Evolutionary conservation across 345 rosid species (phyloP).

Genomic region (Eucalyptus curtisii): DNA sequence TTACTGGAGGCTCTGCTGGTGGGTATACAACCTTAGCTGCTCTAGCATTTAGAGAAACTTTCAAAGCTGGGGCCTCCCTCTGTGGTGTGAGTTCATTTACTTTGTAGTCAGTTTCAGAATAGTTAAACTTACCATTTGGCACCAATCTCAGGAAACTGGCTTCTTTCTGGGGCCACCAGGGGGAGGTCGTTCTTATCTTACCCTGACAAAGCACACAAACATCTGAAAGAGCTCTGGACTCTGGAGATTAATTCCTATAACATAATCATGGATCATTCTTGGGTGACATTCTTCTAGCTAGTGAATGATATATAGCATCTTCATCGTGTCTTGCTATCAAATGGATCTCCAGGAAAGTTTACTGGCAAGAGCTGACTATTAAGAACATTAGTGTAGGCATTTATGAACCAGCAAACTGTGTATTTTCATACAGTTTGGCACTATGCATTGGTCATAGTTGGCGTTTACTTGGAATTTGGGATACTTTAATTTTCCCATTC

Average conservation of each 20-base stretch:
- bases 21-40: constrained; percentile 95
- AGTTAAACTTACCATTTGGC: neutral
- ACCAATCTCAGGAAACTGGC: neutral
- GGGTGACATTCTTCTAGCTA: neutral
- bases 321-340: neutral
- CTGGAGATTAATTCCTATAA: neutral
- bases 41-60: constrained; percentile 75
- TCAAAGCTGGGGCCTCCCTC: constrained; percentile 92
- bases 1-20: constrained; percentile 98
- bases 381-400: neutral
- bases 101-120: neutral
- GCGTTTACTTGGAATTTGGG: neutral
- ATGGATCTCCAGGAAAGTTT: neutral
- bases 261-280: neutral
- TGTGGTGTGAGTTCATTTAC: constrained; percentile 55
- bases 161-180: neutral
- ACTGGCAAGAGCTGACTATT: neutral
- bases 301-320: neutral
- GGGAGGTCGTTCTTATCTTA: neutral
- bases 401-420: neutral
- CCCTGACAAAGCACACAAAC: neutral
- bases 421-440: neutral
- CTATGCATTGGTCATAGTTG: neutral
- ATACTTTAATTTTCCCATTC: neutral
- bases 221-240: neutral